A percentile compares a stretch with the other conserved stretches of the same genome.
Conservation (phyloP, 2,329 filamentous ascomycete species). For the Xylaria sp. region DNA sequence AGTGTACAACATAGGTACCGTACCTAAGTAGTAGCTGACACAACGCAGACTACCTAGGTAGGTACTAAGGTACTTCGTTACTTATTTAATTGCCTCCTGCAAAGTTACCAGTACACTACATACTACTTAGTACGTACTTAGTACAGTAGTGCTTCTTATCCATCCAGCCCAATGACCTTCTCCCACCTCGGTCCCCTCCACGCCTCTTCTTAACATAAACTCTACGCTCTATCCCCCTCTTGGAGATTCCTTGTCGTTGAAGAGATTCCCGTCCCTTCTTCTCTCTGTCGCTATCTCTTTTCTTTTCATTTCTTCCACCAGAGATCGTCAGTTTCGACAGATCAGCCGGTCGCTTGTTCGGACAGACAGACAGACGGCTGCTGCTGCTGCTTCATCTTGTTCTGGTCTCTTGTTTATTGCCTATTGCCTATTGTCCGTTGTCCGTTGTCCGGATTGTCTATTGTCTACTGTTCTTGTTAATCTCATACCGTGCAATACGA, state of each 20-base stretch:
- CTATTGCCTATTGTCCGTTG: neutral
- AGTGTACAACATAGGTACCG: no score
- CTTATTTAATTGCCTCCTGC: no score
- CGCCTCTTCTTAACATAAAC: slow-evolving; percentile 14
- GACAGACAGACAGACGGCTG: neutral
- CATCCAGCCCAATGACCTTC: slow-evolving; percentile 7
- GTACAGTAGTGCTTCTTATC: neutral
- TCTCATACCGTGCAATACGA: neutral
- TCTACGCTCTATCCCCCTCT: neutral
- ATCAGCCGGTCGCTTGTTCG: slow-evolving; percentile 20
- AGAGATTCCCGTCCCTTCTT: slow-evolving; percentile 5
- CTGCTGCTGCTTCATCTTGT: neutral
- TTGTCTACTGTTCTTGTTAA: slow-evolving; percentile 10
- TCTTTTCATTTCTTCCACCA: slow-evolving; percentile 7
- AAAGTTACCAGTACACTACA: no score
- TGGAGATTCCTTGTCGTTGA: neutral
- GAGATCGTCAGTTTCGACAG: slow-evolving; percentile 22
- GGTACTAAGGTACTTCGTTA: no score
- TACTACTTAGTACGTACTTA: no score
- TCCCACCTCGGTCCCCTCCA: slow-evolving; percentile 8
- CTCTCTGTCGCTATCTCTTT: neutral
- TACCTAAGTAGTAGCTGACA: neutral
- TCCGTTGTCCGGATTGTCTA: neutral
- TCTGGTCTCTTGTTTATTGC: neutral
- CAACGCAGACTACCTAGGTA: neutral